Conservation (phyloP, 768 basidiomycete genomes). For the Leccinum aurantiacum region DNA sequence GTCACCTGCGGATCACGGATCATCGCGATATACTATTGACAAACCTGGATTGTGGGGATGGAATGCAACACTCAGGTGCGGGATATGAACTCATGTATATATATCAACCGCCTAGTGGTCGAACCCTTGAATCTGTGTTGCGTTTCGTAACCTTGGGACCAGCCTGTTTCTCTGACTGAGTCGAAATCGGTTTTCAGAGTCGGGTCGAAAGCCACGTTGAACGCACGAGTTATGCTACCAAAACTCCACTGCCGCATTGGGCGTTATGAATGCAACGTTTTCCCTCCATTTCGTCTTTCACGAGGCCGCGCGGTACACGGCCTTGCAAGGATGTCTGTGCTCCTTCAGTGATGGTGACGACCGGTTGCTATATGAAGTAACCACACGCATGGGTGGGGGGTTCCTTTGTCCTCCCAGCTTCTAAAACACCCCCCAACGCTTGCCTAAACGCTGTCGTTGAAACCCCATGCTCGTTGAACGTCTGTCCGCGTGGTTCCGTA, state of each 20-base stretch:
- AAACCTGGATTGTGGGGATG: no score
- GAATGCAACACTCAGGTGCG: no score
- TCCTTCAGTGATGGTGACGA: slow-evolving; percentile 3
- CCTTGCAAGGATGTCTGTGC: slow-evolving; percentile 2
- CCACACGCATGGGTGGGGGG: slow-evolving; percentile 1
- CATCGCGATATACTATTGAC: no score
- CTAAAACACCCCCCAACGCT: not conserved
- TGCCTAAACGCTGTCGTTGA: not conserved
- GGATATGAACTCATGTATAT: not conserved
- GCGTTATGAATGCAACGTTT: slow-evolving; percentile 22
- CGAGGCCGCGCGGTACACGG: slow-evolving; percentile 7
- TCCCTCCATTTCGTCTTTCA: slow-evolving; percentile 6
- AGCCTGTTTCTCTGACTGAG: not conserved
- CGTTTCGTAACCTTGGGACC: no score
- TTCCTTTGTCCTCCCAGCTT: slow-evolving; percentile 1
- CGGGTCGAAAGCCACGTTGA: not conserved
- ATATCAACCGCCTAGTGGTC: not conserved
- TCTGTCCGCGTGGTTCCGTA: slow-evolving; percentile 13
- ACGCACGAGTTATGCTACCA: not conserved
- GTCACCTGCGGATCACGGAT: no score
- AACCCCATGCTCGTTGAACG: slow-evolving; percentile 17
- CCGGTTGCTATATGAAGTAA: slow-evolving; percentile 17
- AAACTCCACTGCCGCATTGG: slow-evolving; percentile 7
- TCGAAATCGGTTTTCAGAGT: not conserved
- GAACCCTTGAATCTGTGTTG: not conserved